Evolutionary conservation across 1,139 yeast species (phyloP).

Genomic region (Geotrichum aggregatum): DNA sequence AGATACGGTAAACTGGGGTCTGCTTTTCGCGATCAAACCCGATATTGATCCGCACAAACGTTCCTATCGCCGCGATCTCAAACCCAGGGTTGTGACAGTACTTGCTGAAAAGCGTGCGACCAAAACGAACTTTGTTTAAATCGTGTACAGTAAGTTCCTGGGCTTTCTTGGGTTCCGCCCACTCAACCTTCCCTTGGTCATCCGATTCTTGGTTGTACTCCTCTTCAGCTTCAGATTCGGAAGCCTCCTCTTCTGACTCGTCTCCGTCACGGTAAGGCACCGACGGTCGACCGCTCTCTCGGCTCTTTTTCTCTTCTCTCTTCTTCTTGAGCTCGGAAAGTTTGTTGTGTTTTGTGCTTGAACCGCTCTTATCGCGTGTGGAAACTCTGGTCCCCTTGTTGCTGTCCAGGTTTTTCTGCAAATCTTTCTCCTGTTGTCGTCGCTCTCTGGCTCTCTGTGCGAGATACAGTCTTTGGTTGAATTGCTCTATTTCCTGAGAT

Average conservation of each 20-base stretch:
- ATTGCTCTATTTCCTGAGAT: slow-evolving; percentile 83
- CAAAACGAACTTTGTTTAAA: slow-evolving; percentile 66
- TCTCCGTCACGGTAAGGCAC: slow-evolving; percentile 25
- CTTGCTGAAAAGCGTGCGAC: slow-evolving; percentile 69
- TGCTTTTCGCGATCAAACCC: slow-evolving; percentile 64
- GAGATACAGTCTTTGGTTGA: slow-evolving; percentile 73
- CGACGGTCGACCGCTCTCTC: slow-evolving; percentile 29
- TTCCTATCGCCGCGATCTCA: slow-evolving; percentile 60
- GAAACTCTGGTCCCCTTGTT: slow-evolving; percentile 27
- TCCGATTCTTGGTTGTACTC: slow-evolving; percentile 28
- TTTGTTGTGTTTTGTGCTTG: slow-evolving; percentile 51
- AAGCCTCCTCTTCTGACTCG: slow-evolving; percentile 32
- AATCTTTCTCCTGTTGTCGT: slow-evolving; percentile 42
- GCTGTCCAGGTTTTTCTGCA: slow-evolving; percentile 31
- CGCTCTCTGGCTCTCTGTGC: slow-evolving; percentile 72
- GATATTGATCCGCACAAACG: slow-evolving; percentile 77
- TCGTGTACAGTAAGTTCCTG: slow-evolving; percentile 50
- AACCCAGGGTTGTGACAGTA: slow-evolving; percentile 82
- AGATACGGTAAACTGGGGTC: slow-evolving; percentile 73
- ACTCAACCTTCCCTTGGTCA: slow-evolving; percentile 46
- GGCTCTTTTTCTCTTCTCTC: slow-evolving; percentile 56
- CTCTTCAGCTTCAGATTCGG: slow-evolving; percentile 35
- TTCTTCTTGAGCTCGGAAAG: slow-evolving; percentile 81
- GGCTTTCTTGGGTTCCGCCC: slow-evolving; percentile 47
- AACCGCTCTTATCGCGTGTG: slow-evolving; percentile 32